A percentile compares a stretch with the other conserved stretches of the same genome.
Evolutionary conservation across 2,329 filamentous ascomycete genomes (phyloP).

Genomic region (Xylaria polymorpha): DNA sequence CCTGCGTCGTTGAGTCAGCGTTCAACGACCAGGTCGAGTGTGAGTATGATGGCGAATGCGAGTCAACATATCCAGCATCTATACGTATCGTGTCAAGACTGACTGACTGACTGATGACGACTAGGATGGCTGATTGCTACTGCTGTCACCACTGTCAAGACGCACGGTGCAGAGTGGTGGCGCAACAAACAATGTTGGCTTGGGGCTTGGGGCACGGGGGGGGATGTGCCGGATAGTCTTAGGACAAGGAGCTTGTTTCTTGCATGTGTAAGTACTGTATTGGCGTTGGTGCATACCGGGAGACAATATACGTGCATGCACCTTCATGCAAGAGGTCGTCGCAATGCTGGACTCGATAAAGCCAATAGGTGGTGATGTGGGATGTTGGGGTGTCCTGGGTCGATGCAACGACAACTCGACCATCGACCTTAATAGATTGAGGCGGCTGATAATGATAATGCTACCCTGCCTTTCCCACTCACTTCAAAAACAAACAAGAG

Average conservation of each 20-base stretch:
- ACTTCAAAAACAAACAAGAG: background rate
- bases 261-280: conserved; percentile 8
- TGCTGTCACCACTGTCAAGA: background rate
- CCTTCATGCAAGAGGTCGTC: conserved; percentile 25
- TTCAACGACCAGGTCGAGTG: background rate
- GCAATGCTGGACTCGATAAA: conserved; percentile 22
- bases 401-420: conserved; percentile 23
- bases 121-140: conserved; percentile 13
- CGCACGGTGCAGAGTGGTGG: conserved; percentile 16
- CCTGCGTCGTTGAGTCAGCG: conserved; percentile 18
- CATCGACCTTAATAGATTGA: conserved; percentile 12
- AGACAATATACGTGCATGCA: conserved; percentile 12
- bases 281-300: background rate
- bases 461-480: conserved; percentile 6
- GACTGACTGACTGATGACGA: background rate
- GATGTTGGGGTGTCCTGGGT: conserved; percentile 5
- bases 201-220: too few relatives aligned
- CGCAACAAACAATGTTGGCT: conserved; percentile 9
- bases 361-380: conserved; percentile 7
- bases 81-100: conserved; percentile 10
- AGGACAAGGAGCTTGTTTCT: conserved; percentile 26
- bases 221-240: conserved; percentile 24
- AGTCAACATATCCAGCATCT: conserved; percentile 22
- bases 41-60: background rate
- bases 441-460: conserved; percentile 28